Conservation (phyloP, 2,329 filamentous ascomycete genomes). For the Trichoderma guizhouense region DNA sequence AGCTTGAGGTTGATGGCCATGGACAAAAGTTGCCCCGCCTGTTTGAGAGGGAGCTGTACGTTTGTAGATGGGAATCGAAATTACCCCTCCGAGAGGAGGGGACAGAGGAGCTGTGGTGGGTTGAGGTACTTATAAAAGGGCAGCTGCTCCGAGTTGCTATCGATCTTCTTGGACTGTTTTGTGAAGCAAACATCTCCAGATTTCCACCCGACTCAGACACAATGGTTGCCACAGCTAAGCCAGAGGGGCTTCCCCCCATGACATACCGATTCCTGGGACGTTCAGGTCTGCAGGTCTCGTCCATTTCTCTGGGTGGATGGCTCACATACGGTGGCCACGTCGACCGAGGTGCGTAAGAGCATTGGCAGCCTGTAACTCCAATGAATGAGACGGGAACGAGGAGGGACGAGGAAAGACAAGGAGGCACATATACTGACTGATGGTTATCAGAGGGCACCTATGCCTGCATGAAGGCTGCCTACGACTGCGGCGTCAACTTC, state of each 20-base stretch:
- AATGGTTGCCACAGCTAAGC: constrained; percentile 34
- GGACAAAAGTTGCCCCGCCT: constrained; percentile 1
- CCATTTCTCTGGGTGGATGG: constrained; percentile 69
- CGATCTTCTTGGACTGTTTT: neutral
- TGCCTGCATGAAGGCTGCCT: constrained; percentile 59
- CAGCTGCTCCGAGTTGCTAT: neutral
- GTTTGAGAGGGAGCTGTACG: neutral
- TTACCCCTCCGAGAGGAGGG: neutral
- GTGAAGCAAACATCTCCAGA: neutral
- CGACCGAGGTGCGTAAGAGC: constrained; percentile 51
- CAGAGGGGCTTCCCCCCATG: constrained; percentile 52
- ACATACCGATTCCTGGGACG: constrained; percentile 69
- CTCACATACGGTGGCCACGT: constrained; percentile 74
- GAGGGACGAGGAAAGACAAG: neutral
- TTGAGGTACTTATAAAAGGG: neutral
- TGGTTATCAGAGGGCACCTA: constrained; percentile 37
- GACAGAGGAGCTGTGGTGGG: neutral
- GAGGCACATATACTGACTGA: neutral
- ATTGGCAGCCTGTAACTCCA: neutral
- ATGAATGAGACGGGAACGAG: neutral
- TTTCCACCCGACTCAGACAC: constrained; percentile 16
- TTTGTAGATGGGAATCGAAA: neutral
- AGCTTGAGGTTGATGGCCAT: neutral
- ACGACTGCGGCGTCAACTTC: constrained; percentile 59
- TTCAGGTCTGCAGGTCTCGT: constrained; percentile 70